phyloP scores from a whole-genome alignment of 192 early-diverging fungal species.

The Coemansia brasiliensis region DNA sequence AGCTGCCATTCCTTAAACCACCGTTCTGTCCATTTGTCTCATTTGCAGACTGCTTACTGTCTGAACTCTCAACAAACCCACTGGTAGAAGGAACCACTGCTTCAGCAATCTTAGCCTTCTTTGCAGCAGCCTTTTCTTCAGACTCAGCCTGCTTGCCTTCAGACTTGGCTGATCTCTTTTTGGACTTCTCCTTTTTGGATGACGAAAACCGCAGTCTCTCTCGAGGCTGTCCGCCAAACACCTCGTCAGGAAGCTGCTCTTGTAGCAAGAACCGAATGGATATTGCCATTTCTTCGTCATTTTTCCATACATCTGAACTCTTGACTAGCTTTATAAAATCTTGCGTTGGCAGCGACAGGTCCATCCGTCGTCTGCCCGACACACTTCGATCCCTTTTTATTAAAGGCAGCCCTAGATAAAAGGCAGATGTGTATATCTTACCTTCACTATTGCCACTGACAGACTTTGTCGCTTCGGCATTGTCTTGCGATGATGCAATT shows the following conservation, averaged over 20 bases:
- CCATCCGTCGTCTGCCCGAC: conserved; percentile 63
- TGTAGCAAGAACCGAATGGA: conserved; percentile 41
- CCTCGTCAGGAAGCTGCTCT: conserved; percentile 44
- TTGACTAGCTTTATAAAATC: conserved; percentile 86
- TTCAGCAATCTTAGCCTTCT: conserved; percentile 27
- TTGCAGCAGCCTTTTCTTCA: conserved; percentile 4
- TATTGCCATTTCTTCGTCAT: conserved; percentile 38
- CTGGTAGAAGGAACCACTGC: conserved; percentile 44
- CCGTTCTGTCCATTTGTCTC: background rate
- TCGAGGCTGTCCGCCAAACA: conserved; percentile 41
- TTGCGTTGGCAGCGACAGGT: conserved; percentile 76
- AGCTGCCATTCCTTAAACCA: background rate
- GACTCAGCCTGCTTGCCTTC: background rate
- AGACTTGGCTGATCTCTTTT: conserved; percentile 5
- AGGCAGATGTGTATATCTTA: conserved; percentile 65
- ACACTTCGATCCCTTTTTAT: conserved; percentile 56
- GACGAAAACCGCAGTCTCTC: conserved; percentile 15
- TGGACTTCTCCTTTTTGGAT: background rate
- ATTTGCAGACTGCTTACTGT: background rate
- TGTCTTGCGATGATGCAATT: background rate
- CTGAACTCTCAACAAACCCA: conserved; percentile 16
- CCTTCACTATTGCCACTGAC: conserved; percentile 2
- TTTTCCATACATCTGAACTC: conserved; percentile 25
- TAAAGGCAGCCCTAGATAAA: conserved; percentile 86
- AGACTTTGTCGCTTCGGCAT: background rate